phyloP scores from a whole-genome alignment of 176 grass and related monocot genomes.

The Typha latifolia region DNA sequence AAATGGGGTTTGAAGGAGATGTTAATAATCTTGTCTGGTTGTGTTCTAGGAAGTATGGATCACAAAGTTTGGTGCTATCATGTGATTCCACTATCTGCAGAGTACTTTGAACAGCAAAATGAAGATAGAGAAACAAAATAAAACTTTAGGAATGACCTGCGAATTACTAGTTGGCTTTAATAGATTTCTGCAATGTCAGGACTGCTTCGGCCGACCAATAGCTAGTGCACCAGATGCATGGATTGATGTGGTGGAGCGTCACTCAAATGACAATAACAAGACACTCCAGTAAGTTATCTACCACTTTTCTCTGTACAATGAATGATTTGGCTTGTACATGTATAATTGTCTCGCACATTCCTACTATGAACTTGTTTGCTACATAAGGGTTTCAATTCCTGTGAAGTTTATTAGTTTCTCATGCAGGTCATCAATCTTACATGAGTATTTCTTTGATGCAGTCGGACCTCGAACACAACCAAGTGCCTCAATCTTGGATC shows the following conservation, averaged over 20 bases:
- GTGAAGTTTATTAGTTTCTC: too few species aligned
- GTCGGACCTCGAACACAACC: conserved; percentile 49
- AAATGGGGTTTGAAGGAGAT: too few species aligned
- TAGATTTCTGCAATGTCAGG: conserved; percentile 24
- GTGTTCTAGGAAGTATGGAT: too few species aligned
- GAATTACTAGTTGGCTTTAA: too few species aligned
- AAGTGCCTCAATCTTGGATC: conserved; percentile 92
- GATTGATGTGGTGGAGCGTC: conserved; percentile 76
- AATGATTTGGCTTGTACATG: too few species aligned
- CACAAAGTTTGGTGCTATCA: too few species aligned
- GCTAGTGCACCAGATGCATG: conserved; percentile 73
- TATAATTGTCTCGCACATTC: too few species aligned
- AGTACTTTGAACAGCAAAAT: neutral
- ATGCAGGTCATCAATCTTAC: conserved; percentile 7
- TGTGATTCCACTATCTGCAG: too few species aligned
- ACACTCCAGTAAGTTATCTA: conserved; percentile 48
- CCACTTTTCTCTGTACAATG: neutral
- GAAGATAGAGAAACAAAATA: neutral
- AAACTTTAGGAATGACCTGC: too few species aligned
- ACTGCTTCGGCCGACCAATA: conserved; percentile 86
- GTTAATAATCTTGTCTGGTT: too few species aligned
- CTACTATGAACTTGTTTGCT: too few species aligned
- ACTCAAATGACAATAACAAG: conserved; percentile 81
- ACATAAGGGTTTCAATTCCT: too few species aligned
- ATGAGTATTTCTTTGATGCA: conserved; percentile 29